These are phyloP conservation scores for Cordyceps militaris DNA, from an alignment of 2,329 filamentous ascomycete species.

Conservation along the genomic window DNA sequence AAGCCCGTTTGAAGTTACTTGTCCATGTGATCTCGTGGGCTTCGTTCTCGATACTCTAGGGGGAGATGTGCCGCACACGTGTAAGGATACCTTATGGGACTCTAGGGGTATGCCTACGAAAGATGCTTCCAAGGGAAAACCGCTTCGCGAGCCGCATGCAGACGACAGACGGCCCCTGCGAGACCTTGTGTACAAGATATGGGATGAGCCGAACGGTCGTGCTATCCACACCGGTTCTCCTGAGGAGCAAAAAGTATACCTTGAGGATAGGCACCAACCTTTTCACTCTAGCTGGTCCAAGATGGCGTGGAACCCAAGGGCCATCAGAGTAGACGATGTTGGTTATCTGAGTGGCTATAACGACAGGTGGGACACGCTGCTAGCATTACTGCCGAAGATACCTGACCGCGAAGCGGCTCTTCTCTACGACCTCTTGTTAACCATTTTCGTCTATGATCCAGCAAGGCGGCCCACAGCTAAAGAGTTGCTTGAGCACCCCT, in stretches of 20 bases:
- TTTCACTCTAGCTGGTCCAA: constrained; percentile 15
- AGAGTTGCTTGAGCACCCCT: constrained; percentile 20
- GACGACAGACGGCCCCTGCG: not conserved
- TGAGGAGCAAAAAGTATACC: not conserved
- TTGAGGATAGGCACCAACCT: constrained; percentile 11
- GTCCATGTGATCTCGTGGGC: not conserved
- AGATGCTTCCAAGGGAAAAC: not conserved
- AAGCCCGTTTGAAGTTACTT: not conserved
- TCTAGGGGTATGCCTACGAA: not conserved
- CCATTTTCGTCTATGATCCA: constrained; percentile 21
- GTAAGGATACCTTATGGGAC: constrained; percentile 2
- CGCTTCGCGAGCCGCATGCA: not conserved
- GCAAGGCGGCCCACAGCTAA: constrained; percentile 16
- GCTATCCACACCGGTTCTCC: constrained; percentile 2
- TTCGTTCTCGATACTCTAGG: not conserved
- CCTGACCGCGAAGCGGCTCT: constrained; percentile 17
- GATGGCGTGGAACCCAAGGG: constrained; percentile 18
- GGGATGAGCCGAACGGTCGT: constrained; percentile 16
- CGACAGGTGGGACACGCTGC: constrained; percentile 13
- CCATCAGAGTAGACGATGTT: constrained; percentile 13
- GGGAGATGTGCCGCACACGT: not conserved
- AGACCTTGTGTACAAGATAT: not conserved
- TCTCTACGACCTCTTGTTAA: constrained; percentile 19
- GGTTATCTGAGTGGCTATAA: constrained; percentile 15
- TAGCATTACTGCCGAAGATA: constrained; percentile 17